A percentile compares a stretch with the other conserved stretches of the same genome.
These are phyloP conservation scores for Begonia loranthoides DNA, from an alignment of 306 rosid species.

Conservation along the genomic window DNA sequence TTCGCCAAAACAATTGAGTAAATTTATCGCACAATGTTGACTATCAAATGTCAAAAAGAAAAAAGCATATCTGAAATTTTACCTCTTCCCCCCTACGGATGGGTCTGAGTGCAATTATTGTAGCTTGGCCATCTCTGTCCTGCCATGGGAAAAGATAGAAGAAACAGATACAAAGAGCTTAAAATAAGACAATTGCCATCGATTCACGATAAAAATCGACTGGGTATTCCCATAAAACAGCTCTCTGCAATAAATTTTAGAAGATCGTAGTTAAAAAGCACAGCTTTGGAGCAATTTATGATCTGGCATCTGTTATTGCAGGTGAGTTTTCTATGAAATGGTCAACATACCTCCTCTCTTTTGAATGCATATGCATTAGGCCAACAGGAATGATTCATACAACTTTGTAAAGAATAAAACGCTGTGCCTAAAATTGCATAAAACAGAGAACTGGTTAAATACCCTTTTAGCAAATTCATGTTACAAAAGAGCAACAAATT, in stretches of 20 bases:
- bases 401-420: slow-evolving; percentile 82
- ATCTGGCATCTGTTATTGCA: too few species aligned
- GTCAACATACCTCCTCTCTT: slow-evolving; percentile 65
- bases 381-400: slow-evolving; percentile 88
- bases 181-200: not conserved
- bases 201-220: too few species aligned
- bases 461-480: too few species aligned
- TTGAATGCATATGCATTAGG: slow-evolving; percentile 94
- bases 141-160: slow-evolving; percentile 14
- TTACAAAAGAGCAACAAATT: too few species aligned
- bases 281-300: too few species aligned
- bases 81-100: slow-evolving; percentile 83
- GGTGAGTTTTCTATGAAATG: too few species aligned
- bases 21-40: too few species aligned
- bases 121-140: slow-evolving; percentile 96
- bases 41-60: not conserved
- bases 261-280: too few species aligned
- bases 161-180: not conserved
- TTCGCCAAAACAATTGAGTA: too few species aligned
- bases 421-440: slow-evolving; percentile 52
- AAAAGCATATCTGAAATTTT: not conserved
- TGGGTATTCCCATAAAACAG: too few species aligned
- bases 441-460: too few species aligned
- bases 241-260: too few species aligned
- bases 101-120: slow-evolving; percentile 47